Evolutionary conservation across 345 rosid genomes (phyloP), one percentile per base, ranked within the genome.

Genomic region (Citrus sp.): DNA sequence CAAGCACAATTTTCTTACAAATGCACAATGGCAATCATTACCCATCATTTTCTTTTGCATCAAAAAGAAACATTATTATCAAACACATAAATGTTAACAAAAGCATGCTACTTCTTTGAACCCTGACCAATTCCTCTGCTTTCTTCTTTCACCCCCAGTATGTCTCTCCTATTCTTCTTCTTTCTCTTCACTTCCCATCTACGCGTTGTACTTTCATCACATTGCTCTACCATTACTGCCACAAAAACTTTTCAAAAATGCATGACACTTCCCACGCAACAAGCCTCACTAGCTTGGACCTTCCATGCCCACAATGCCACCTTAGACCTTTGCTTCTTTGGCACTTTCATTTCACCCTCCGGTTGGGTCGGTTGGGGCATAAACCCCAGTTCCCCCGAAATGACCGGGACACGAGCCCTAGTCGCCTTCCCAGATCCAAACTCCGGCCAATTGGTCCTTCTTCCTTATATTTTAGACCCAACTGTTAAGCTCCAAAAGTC

Each of bases 341-440:
- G 98, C 64, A 88, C 92, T n/a, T 96, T 94, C 76, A 94, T 96
- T 40, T 96, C 98, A 3, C 98, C 97, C 28, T 94, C 99, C 25
- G 98, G 99, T 0, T 96, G 99, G 99, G 99, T 94, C 0, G 99
- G 94, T 1, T 88, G 87, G 87, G 99, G 99, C 0, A 89, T 96
- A 14, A 96, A 96, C 75, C 98, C 94, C 2, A 78, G 85, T 8
- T 85, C 97, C 2, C 73, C 98, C 0, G 90, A 92, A 79, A 96
- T 96, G 99, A 90, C 98, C 0, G 98, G 99, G 0, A 90, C 98
- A 1, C 88, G 95, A 0, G 95, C 95, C 25, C 85, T 94, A 0
- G 69, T 96, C 1, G 94, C 98, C n/a, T 96, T 92, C 46, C 95
- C 98, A 0, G 99, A 96, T 74, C 98, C 97, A 0, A 92, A 92